A percentile compares a stretch with the other conserved stretches of the same genome.
These are phyloP conservation scores for Xylaria cubensis DNA, from an alignment of 495 filamentous ascomycete genomes.

Conservation along the genomic window DNA sequence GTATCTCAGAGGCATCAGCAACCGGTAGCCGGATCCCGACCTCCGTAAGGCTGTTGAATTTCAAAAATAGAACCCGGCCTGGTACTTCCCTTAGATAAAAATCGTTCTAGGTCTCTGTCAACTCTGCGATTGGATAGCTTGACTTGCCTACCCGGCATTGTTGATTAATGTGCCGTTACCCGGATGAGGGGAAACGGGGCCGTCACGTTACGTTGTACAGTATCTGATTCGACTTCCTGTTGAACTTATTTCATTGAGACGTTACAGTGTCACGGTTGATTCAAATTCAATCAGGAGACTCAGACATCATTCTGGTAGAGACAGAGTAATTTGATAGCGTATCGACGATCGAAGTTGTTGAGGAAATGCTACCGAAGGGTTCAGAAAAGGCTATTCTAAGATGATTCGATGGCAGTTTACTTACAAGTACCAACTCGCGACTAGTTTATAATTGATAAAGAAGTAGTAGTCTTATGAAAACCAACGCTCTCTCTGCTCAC, in stretches of 20 bases:
- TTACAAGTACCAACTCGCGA: neutral
- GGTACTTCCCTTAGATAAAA: neutral
- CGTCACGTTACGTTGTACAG: neutral
- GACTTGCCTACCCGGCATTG: neutral
- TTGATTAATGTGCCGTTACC: slow-evolving; percentile 9
- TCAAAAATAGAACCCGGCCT: neutral
- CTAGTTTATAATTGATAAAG: neutral
- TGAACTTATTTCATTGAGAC: neutral
- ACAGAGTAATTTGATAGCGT: neutral
- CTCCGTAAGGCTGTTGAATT: neutral
- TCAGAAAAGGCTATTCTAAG: neutral
- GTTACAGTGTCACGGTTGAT: neutral
- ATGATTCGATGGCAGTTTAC: neutral
- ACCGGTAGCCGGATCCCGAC: neutral
- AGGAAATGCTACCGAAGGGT: neutral
- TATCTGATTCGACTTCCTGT: neutral
- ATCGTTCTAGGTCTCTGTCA: neutral
- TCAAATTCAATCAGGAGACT: neutral
- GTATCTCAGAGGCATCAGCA: neutral
- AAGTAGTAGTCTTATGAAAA: neutral
- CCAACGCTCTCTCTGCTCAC: neutral
- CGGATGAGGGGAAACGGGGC: slow-evolving; percentile 9
- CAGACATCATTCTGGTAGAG: neutral
- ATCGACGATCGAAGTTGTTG: neutral
- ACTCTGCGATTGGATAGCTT: neutral